A percentile compares a stretch with the other conserved stretches of the same genome.
Conservation (phyloP, 495 filamentous ascomycete species). For the Saxophila tyrrhenica region DNA sequence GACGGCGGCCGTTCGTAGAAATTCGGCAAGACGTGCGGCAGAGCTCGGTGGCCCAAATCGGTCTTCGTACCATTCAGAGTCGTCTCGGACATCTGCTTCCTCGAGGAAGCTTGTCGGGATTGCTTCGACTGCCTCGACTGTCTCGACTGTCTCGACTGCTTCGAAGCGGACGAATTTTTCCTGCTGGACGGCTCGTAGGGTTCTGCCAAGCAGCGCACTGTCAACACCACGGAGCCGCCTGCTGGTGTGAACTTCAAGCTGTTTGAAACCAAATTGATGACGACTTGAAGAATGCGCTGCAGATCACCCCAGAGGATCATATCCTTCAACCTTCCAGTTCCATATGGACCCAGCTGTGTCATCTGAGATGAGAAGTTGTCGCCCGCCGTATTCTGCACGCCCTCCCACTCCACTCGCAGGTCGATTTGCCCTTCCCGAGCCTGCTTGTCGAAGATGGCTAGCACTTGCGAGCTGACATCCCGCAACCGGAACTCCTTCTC, state of each 20-base stretch:
- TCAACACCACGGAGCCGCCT: conserved; percentile 59
- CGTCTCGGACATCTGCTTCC: conserved; percentile 12
- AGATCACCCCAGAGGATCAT: conserved; percentile 82
- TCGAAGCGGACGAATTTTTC: conserved; percentile 11
- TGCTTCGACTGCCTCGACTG: conserved; percentile 25
- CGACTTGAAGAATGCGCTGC: conserved; percentile 74
- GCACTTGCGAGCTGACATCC: conserved; percentile 66
- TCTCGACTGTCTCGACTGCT: conserved; percentile 24
- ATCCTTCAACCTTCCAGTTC: conserved; percentile 55
- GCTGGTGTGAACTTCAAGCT: conserved; percentile 84
- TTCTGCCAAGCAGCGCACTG: conserved; percentile 48
- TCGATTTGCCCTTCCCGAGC: conserved; percentile 65
- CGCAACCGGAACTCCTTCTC: conserved; percentile 74
- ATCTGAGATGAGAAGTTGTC: conserved; percentile 17
- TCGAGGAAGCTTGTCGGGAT: conserved; percentile 13
- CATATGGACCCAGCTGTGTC: conserved; percentile 41
- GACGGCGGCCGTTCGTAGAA: conserved; percentile 45
- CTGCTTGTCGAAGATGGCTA: conserved; percentile 81
- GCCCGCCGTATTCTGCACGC: conserved; percentile 36
- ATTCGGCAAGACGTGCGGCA: conserved; percentile 40
- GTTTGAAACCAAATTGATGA: conserved; percentile 84
- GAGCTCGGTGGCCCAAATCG: too few species aligned
- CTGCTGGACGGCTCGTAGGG: conserved; percentile 4
- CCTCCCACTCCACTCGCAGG: conserved; percentile 57
- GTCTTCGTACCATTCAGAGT: conserved; percentile 7